Percentiles rank a stretch among this genome's conserved stretches.
These are phyloP conservation scores for Priceomyces fermenticarens DNA, from an alignment of 805 yeast species.

Conservation along the genomic window DNA sequence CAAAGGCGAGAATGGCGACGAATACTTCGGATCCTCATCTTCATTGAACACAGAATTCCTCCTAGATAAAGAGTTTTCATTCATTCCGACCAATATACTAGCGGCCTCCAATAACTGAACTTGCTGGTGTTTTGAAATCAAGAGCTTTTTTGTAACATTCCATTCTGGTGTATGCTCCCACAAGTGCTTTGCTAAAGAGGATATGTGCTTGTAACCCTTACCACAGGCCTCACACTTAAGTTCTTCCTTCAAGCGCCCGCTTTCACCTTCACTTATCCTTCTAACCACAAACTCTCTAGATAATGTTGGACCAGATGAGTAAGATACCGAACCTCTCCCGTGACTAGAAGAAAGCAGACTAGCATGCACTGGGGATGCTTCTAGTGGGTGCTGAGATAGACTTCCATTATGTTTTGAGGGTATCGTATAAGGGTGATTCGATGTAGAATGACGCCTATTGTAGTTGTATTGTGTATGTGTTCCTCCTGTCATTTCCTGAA, in stretches of 20 bases:
- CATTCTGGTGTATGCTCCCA: conserved; percentile 97
- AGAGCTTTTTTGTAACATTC: conserved; percentile 78
- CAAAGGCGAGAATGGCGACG: conserved; percentile 14
- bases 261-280: conserved; percentile 81
- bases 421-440: conserved; percentile 26
- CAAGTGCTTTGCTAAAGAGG: conserved; percentile 81
- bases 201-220: conserved; percentile 84
- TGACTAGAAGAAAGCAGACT: conserved; percentile 4
- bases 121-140: conserved; percentile 85
- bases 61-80: conserved; percentile 28
- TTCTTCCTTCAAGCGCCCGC: conserved; percentile 80
- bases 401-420: conserved; percentile 21
- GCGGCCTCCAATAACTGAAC: conserved; percentile 81
- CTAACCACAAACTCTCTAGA: conserved; percentile 74
- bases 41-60: conserved; percentile 10
- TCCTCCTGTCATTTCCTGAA: conserved; percentile 5
- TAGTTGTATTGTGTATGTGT: conserved; percentile 21
- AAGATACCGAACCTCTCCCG: conserved; percentile 15
- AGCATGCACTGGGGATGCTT: conserved; percentile 2
- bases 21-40: conserved; percentile 11
- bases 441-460: conserved; percentile 24
- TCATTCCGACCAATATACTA: conserved; percentile 74
- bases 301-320: conserved; percentile 41
- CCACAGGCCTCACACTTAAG: conserved; percentile 89
- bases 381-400: conserved; percentile 5